Conservation (phyloP, 2,329 filamentous ascomycete genomes). For the Sporothrix brasiliensis region DNA sequence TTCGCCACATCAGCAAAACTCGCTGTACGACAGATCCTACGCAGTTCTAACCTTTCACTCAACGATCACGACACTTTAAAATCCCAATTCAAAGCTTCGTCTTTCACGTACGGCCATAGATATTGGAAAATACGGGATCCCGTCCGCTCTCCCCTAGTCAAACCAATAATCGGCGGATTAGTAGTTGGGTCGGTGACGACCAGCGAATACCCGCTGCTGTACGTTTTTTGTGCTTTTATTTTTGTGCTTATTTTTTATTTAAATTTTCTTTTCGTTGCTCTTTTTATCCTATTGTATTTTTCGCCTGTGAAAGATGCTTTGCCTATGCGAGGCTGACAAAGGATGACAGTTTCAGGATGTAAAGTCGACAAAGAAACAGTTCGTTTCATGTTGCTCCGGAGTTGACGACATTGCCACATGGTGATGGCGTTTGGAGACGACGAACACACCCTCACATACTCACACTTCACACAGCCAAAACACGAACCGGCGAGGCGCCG, state of each 20-base stretch:
- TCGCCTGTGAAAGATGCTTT: not conserved
- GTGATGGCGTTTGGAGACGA: not conserved
- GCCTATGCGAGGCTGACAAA: not conserved
- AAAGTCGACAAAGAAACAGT: no score
- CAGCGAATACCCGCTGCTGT: conserved; percentile 25
- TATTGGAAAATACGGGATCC: conserved; percentile 15
- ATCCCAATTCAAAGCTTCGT: no score
- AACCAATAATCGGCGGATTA: conserved; percentile 24
- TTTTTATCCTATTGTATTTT: not conserved
- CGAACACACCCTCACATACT: not conserved
- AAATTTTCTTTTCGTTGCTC: not conserved
- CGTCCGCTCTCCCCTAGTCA: conserved; percentile 21
- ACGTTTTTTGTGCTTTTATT: not conserved
- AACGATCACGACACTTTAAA: no score
- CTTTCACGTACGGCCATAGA: conserved; percentile 17
- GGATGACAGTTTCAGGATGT: not conserved
- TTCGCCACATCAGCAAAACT: no score
- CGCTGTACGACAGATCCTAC: no score
- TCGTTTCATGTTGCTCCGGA: conserved; percentile 4
- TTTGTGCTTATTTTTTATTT: not conserved
- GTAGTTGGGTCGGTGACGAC: conserved; percentile 25
- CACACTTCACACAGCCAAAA: not conserved
- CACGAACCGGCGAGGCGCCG: not conserved
- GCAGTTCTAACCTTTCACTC: no score
- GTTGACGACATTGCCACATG: not conserved